Evolutionary conservation across 2,329 filamentous ascomycete species (phyloP), one percentile per base, ranked within the genome.

Genomic region (Neobulgaria alba): DNA sequence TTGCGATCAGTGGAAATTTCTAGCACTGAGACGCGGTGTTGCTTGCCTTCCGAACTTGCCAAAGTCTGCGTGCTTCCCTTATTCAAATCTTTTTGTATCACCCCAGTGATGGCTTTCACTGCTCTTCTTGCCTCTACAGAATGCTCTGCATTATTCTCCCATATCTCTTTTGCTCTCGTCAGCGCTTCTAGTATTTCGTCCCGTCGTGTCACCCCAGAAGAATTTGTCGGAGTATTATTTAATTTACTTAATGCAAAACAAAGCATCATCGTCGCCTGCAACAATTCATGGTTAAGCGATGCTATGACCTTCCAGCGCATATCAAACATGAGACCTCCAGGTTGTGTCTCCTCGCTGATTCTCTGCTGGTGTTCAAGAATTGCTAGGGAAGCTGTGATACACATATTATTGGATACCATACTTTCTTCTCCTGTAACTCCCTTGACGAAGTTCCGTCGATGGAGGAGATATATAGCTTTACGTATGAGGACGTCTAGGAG

Each of bases 251-350:
- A n/a, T 39, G 55, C 49, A 20, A 82, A 59, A 46, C 73, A 79
- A 3, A 82, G 52, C 8, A 81, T 67, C 68, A 78, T 76, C 42
- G 72, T 69, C 0, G 76, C 75, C 2, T 81, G 66, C 33, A 81
- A 58, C 38, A 75, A 81, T 53, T 82, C 76, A 39, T 79, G 73
- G 41, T 75, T 68, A 9, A 69, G 68, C 4, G 80, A 61, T 0
- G 71, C 71, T 3, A 69, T 72, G 17, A 78, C 57, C 48, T 78
- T 77, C 71, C 74, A 79, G 5, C 70, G 67, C 32, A 71, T 66
- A 16, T 65, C 61, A 41, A 64, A 62, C 9, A 82, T 58, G 15
- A 73, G 61, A 2, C 71, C 71, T 2, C 75, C 75, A 0, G 75
- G 73, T 43, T 67, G 66, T 3, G 63, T 66, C 2, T 66, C 69